Percentiles rank a stretch among this genome's conserved stretches.
These are phyloP conservation scores for Cladosporium velox DNA, from an alignment of 2,329 filamentous ascomycete species.

Conservation along the genomic window DNA sequence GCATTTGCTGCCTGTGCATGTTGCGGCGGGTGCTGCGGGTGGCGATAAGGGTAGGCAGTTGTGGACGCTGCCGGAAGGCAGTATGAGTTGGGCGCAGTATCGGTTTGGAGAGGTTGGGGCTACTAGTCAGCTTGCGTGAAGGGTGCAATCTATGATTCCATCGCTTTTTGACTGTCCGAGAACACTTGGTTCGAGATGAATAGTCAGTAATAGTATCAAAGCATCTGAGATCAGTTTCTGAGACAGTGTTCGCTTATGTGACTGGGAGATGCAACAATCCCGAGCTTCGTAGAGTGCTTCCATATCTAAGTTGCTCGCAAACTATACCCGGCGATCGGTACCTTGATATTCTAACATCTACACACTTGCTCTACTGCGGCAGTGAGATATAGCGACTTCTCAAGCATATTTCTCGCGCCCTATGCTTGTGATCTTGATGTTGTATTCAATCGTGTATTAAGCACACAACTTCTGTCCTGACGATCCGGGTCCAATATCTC, in stretches of 20 bases:
- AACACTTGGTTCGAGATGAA: neutral
- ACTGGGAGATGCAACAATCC: neutral
- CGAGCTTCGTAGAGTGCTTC: neutral
- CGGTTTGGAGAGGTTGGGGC: slow-evolving; percentile 32
- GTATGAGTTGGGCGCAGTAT: slow-evolving; percentile 41
- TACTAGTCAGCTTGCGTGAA: slow-evolving; percentile 4
- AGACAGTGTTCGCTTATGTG: neutral
- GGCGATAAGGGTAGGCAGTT: slow-evolving; percentile 35
- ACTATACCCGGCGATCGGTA: neutral
- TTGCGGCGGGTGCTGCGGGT: slow-evolving; percentile 44
- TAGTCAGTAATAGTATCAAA: neutral
- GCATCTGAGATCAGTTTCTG: neutral
- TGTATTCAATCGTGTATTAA: slow-evolving; percentile 19
- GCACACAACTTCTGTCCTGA: neutral
- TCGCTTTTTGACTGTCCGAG: neutral
- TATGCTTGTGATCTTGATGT: slow-evolving; percentile 1
- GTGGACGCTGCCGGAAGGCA: slow-evolving; percentile 40
- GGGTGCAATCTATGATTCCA: neutral
- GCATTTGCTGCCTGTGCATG: slow-evolving; percentile 62
- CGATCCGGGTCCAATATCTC: neutral
- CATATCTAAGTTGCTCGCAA: neutral
- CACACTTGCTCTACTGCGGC: neutral
- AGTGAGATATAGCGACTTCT: neutral
- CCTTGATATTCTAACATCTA: neutral
- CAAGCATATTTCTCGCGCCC: neutral